Evolutionary conservation across 768 basidiomycete genomes (phyloP), one percentile per base, ranked within the genome.

Genomic region (Sarcodon aspratus): DNA sequence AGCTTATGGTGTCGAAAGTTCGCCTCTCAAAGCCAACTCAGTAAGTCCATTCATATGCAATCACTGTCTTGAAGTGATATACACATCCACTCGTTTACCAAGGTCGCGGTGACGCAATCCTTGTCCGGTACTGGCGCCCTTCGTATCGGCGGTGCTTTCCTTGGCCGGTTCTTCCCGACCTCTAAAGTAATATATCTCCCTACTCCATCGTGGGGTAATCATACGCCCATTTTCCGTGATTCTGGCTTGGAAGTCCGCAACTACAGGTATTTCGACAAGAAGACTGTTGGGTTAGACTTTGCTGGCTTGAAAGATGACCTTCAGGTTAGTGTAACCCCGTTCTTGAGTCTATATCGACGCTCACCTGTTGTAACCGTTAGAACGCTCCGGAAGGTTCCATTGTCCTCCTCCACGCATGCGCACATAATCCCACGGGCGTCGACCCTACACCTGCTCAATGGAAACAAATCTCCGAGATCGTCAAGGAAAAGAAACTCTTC

Each of bases 101-200:
- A 94, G 87, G 74, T 94, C 59, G 79, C 89, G 21, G 75, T 86
- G 47, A 85, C 91, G 9, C 96, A 99, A 66, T 84, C 93, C 48
- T 94, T 98, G 65, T 98, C 95, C 31, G 96, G 96, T 11, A 99
- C 96, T 10, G 96, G 96, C 57, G 96, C 96, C 42, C 85, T 97
- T 55, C 80, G 96, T 58, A 89, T 98, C 64, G 96, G 93, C 45
- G 92, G 82, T 54, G 84, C 85, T 32, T 98, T 99, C 76, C 68
- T 98, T 33, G 84, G 80, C 18, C 82, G 85, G 36, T 88, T 91
- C 64, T 94, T 92, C 61, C 87, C 87, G 37, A 76, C 90, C 62
- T 69, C 86, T 50, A 89, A 89, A 68, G 75, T 76, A 38, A 88
- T 97, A 59, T 97, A 96, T 69, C 74, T 98, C 45, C 95, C 96